Conservation (phyloP, 2,329 filamentous ascomycete species). For the Trichoderma cornu-damae region DNA sequence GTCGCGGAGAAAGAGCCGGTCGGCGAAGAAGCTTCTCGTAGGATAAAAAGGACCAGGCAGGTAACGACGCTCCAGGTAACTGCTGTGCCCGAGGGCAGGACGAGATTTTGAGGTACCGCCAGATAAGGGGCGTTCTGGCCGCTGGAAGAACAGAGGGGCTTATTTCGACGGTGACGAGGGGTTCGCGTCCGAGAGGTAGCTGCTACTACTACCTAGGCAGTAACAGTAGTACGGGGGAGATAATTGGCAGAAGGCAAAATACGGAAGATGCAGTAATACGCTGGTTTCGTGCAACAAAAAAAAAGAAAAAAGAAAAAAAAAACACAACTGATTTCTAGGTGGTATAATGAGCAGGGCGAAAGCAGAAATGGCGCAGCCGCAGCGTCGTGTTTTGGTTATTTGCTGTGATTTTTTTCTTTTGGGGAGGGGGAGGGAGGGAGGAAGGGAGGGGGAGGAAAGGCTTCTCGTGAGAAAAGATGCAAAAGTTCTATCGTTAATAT, state of each 20-base stretch:
- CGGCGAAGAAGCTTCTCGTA: conserved; percentile 9
- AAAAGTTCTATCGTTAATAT: conserved; percentile 16
- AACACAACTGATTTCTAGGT: conserved; percentile 3
- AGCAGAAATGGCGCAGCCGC: conserved; percentile 16
- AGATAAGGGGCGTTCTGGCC: conserved; percentile 17
- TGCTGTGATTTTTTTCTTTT: too few species aligned
- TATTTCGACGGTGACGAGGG: conserved; percentile 18
- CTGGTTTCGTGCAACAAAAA: conserved; percentile 14
- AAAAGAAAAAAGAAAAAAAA: conserved; percentile 8
- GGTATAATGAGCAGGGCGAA: background rate
- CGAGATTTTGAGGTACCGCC: conserved; percentile 17
- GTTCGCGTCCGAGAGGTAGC: conserved; percentile 16
- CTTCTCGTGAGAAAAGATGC: conserved; percentile 14
- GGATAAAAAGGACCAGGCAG: background rate
- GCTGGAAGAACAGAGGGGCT: conserved; percentile 15
- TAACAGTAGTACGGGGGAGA: background rate
- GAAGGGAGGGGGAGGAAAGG: too few species aligned
- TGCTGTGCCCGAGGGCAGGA: too few species aligned
- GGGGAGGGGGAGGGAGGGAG: too few species aligned
- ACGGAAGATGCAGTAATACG: conserved; percentile 11
- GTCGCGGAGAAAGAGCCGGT: background rate
- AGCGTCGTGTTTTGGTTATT: conserved; percentile 1
- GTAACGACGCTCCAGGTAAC: background rate
- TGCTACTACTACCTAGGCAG: conserved; percentile 1
- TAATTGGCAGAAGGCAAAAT: background rate